These are phyloP conservation scores for Exophiala mesophila DNA, from an alignment of 2,329 filamentous ascomycete genomes.

Conservation along the genomic window DNA sequence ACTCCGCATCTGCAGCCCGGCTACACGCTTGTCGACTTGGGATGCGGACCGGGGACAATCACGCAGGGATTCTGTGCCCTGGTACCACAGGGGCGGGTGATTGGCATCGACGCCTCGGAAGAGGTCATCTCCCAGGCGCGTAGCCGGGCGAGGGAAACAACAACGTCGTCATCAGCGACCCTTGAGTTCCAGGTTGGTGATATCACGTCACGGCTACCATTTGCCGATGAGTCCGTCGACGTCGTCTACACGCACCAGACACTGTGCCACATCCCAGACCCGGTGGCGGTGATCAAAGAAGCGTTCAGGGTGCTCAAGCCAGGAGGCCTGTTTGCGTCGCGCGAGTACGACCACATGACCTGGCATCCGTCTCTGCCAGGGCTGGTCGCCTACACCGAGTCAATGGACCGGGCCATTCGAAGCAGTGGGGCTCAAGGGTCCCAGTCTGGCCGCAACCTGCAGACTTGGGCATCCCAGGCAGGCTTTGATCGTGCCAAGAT, in stretches of 20 bases:
- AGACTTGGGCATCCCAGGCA: conserved; percentile 25
- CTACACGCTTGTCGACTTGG: conserved; percentile 38
- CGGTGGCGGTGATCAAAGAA: conserved; percentile 46
- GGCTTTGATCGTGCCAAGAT: conserved; percentile 23
- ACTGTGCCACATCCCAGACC: conserved; percentile 50
- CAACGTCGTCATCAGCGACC: conserved; percentile 32
- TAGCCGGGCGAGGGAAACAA: conserved; percentile 24
- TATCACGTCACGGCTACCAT: conserved; percentile 37
- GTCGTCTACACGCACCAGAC: conserved; percentile 57
- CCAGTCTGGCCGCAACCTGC: conserved; percentile 23
- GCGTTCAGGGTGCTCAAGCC: conserved; percentile 51
- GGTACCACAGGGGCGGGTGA: conserved; percentile 35
- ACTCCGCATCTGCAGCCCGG: conserved; percentile 33
- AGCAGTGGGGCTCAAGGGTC: conserved; percentile 27
- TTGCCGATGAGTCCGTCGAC: conserved; percentile 49
- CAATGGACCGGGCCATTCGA: conserved; percentile 24
- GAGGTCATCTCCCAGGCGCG: conserved; percentile 31
- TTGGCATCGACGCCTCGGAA: conserved; percentile 31
- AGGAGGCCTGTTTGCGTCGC: conserved; percentile 48
- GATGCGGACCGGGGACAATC: conserved; percentile 41
- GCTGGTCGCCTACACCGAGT: conserved; percentile 22
- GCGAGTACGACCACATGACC: conserved; percentile 33
- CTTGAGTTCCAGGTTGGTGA: conserved; percentile 34
- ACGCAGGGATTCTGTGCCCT: conserved; percentile 36
- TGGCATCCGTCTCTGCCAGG: conserved; percentile 27